Conservation (phyloP, 345 rosid genomes). For the Microcos paniculata region DNA sequence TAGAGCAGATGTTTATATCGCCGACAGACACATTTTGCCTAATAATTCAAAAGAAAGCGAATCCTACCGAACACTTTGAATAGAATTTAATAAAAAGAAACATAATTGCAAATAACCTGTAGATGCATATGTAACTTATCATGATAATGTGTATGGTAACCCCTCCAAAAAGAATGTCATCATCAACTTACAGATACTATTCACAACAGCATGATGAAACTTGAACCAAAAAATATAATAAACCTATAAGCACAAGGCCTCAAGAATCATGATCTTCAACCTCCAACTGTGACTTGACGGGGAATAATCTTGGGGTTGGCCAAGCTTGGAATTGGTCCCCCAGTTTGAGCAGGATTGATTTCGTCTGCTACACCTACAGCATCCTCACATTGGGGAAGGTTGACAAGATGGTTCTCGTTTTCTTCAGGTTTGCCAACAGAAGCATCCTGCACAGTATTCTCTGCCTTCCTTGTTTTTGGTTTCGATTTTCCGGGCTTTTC, state of each 20-base stretch:
- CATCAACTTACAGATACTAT: conserved; percentile 32
- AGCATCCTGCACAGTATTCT: conserved; percentile 22
- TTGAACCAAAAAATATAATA: not conserved
- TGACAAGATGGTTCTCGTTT: conserved; percentile 27
- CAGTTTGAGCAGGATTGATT: conserved; percentile 29
- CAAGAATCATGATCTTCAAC: conserved; percentile 32
- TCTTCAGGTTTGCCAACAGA: conserved; percentile 33
- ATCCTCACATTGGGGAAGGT: conserved; percentile 28
- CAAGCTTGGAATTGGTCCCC: conserved; percentile 23
- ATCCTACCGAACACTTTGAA: conserved; percentile 8
- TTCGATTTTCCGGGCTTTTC: conserved; percentile 38
- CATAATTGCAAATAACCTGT: conserved; percentile 28
- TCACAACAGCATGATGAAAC: conserved; percentile 36
- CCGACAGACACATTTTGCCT: not conserved
- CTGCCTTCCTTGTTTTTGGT: conserved; percentile 28
- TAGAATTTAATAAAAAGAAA: conserved; percentile 15
- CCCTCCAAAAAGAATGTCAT: conserved; percentile 24
- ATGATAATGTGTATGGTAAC: conserved; percentile 8
- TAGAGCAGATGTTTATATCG: not conserved
- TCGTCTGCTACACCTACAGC: conserved; percentile 16
- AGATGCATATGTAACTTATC: conserved; percentile 23
- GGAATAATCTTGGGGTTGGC: conserved; percentile 53
- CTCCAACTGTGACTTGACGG: conserved; percentile 62
- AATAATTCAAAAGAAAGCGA: not conserved
- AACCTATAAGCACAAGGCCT: conserved; percentile 18